Evolutionary conservation across 352 stramenopile genomes (phyloP).

Genomic region (Phytophthora boehmeriae): DNA sequence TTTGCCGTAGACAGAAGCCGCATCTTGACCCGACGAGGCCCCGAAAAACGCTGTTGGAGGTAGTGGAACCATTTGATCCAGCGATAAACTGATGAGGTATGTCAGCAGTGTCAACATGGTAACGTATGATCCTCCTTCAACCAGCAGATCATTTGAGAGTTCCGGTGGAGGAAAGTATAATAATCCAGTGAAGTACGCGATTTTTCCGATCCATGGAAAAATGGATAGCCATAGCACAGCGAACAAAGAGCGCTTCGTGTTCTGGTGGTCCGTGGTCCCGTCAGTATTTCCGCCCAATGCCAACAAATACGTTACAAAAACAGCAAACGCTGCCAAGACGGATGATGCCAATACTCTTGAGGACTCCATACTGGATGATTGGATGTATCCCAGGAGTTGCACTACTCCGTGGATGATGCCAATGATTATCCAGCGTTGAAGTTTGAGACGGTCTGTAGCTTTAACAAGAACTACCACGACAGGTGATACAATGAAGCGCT

Average conservation of each 20-base stretch:
- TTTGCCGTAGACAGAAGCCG: conserved; percentile 44
- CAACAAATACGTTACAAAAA: conserved; percentile 59
- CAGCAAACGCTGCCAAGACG: conserved; percentile 45
- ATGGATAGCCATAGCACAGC: conserved; percentile 55
- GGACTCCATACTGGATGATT: conserved; percentile 22
- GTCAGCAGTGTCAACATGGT: conserved; percentile 43
- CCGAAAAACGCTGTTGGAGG: conserved; percentile 81
- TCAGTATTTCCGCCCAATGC: conserved; percentile 45
- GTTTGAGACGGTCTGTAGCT: conserved; percentile 30
- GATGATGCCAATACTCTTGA: conserved; percentile 56
- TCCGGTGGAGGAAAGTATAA: conserved; percentile 42
- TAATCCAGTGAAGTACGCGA: conserved; percentile 61
- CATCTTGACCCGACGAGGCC: conserved; percentile 52
- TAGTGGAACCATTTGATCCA: conserved; percentile 68
- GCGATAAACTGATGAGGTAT: conserved; percentile 52
- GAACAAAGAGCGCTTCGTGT: conserved; percentile 66
- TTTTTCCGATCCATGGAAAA: conserved; percentile 69
- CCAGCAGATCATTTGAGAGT: conserved; percentile 51
- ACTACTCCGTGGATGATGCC: conserved; percentile 41
- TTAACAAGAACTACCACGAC: conserved; percentile 32
- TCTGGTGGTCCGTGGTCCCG: conserved; percentile 52
- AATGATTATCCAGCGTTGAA: conserved; percentile 60
- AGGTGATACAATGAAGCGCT: conserved; percentile 43
- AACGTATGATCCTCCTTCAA: conserved; percentile 48
- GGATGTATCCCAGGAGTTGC: conserved; percentile 45